Conservation (phyloP, 2,329 filamentous ascomycete species). For the Penicillium sclerotigenum region DNA sequence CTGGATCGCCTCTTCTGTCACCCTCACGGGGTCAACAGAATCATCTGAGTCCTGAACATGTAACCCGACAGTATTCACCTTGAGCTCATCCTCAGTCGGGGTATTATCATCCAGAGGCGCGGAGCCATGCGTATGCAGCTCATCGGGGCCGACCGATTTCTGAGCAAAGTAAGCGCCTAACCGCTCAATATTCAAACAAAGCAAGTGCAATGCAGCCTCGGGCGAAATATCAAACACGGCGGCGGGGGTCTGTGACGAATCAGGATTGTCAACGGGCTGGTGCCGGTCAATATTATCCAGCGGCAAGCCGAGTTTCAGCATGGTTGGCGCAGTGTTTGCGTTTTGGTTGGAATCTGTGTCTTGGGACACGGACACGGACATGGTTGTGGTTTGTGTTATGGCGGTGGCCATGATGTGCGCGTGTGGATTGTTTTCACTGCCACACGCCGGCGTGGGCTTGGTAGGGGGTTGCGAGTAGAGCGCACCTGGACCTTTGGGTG, state of each 20-base stretch:
- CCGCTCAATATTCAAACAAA: constrained; percentile 66
- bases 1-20: constrained; percentile 71
- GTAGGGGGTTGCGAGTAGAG: constrained; percentile 12
- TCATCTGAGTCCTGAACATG: constrained; percentile 39
- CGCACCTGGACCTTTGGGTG: constrained; percentile 26
- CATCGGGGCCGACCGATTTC: constrained; percentile 6
- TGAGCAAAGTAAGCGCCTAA: constrained; percentile 60
- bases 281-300: background rate
- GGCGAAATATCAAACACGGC: constrained; percentile 66
- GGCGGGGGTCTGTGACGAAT: constrained; percentile 3
- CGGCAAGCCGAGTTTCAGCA: constrained; percentile 16
- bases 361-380: constrained; percentile 1
- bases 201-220: constrained; percentile 71
- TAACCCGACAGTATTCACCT: constrained; percentile 30
- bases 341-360: background rate
- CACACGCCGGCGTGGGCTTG: constrained; percentile 12
- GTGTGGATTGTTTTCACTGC: constrained; percentile 20
- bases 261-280: background rate
- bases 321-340: constrained; percentile 9
- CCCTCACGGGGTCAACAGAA: constrained; percentile 54
- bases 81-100: constrained; percentile 22
- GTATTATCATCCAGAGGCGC: constrained; percentile 28
- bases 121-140: constrained; percentile 48
- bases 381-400: constrained; percentile 18
- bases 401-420: constrained; percentile 3